A percentile compares a stretch with the other conserved stretches of the same genome.
Evolutionary conservation across 257 asterid genomes (phyloP).

Genomic region (Rauvolfia tetraphylla): DNA sequence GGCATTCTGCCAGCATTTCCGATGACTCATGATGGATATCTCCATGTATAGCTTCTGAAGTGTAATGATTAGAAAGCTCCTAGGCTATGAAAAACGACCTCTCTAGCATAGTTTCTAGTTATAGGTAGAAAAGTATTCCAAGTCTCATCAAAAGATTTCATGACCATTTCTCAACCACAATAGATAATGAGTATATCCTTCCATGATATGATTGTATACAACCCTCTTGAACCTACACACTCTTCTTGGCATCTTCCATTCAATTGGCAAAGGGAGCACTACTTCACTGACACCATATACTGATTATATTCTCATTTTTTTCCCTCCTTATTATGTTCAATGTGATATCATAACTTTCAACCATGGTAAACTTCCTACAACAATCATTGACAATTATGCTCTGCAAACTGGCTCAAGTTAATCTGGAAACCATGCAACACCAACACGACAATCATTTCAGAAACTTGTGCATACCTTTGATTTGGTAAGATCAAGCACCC

Average conservation of each 20-base stretch:
- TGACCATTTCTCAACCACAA: neutral
- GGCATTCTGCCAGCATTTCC: neutral
- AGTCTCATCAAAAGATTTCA: neutral
- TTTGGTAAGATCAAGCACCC: constrained; percentile 68
- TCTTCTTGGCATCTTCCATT: too few relatives aligned
- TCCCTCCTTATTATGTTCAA: neutral
- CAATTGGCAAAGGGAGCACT: neutral
- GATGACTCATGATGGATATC: neutral
- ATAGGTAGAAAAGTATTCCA: neutral
- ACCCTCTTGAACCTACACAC: too few relatives aligned
- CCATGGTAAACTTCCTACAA: neutral
- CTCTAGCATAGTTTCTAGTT: neutral
- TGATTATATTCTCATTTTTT: neutral
- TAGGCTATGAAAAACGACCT: neutral
- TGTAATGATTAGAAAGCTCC: neutral
- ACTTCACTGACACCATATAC: neutral
- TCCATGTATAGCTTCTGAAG: neutral
- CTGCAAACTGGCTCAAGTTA: neutral
- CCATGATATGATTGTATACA: neutral
- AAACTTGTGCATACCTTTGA: constrained; percentile 40
- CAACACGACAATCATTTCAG: too few relatives aligned
- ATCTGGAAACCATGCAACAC: neutral
- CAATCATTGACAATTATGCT: neutral
- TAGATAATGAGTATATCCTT: neutral
- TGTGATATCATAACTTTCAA: neutral